A percentile compares a stretch with the other conserved stretches of the same genome.
These are phyloP conservation scores for Turnera subulata DNA, from an alignment of 345 rosid species.

Conservation along the genomic window DNA sequence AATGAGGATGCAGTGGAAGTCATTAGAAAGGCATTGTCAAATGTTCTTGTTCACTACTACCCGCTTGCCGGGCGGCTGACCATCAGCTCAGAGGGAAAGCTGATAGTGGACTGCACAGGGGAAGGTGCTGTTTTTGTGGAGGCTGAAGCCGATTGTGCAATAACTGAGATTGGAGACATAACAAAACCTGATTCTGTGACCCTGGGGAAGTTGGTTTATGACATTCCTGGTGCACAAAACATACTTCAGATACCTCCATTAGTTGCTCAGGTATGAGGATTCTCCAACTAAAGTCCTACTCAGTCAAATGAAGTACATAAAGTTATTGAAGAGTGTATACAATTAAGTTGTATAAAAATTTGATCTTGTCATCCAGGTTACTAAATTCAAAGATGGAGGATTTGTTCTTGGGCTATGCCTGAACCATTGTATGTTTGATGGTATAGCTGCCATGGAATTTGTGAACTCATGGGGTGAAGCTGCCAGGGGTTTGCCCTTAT, in stretches of 20 bases:
- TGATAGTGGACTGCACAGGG: constrained; percentile 64
- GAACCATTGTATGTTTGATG: constrained; percentile 90
- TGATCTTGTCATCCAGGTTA: constrained; percentile 43
- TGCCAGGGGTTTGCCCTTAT: constrained; percentile 67
- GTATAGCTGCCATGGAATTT: constrained; percentile 80
- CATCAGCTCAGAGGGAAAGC: constrained; percentile 71
- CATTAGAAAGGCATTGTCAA: constrained; percentile 57
- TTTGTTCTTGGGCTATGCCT: constrained; percentile 64
- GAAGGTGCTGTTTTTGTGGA: constrained; percentile 88
- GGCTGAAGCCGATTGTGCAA: constrained; percentile 60
- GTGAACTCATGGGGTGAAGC: constrained; percentile 82
- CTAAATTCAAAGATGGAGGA: constrained; percentile 79
- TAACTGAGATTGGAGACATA: constrained; percentile 49
- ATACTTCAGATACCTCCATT: constrained; percentile 79
- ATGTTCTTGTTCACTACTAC: constrained; percentile 63
- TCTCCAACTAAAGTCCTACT: not conserved
- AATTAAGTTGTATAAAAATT: not conserved
- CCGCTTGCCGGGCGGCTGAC: constrained; percentile 74
- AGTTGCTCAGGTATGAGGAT: constrained; percentile 57
- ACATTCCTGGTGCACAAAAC: constrained; percentile 63
- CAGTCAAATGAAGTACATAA: too few species aligned
- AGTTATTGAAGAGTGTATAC: not conserved
- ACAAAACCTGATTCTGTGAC: constrained; percentile 59
- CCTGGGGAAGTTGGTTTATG: constrained; percentile 75
- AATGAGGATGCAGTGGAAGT: constrained; percentile 60